phyloP scores from a whole-genome alignment of 306 rosid species.

The Luffa acutangula region DNA sequence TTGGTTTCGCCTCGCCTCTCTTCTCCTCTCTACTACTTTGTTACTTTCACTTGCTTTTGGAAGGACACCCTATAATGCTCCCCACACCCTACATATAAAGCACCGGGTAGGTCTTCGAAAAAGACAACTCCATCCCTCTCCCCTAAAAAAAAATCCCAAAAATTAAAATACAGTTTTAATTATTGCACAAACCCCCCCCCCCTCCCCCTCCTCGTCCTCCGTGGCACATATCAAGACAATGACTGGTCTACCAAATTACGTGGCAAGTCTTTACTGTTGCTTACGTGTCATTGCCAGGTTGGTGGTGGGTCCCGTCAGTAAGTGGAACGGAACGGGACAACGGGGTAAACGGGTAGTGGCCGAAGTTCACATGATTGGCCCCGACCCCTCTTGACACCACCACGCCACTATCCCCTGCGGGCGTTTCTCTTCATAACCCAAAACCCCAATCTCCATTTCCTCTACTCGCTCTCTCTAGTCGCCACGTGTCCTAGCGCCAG shows the following conservation, averaged over 20 bases:
- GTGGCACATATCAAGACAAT: background rate
- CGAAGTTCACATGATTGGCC: slow-evolving; percentile 14
- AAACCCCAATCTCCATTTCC: background rate
- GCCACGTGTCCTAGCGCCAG: background rate
- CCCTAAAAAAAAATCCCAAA: background rate
- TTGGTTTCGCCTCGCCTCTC: background rate
- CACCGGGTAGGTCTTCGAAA: slow-evolving; percentile 29
- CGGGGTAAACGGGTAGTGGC: background rate
- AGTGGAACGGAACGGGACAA: background rate
- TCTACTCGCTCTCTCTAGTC: background rate
- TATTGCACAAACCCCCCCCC: background rate
- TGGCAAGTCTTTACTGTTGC: background rate
- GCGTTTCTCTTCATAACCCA: background rate
- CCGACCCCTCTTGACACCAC: slow-evolving; percentile 5
- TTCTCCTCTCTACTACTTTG: background rate
- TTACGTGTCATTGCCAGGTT: background rate
- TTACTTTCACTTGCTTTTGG: background rate
- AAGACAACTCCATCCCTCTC: slow-evolving; percentile 42
- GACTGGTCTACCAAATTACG: slow-evolving; percentile 2
- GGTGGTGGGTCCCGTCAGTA: background rate
- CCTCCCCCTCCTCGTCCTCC: background rate
- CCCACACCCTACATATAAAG: slow-evolving; percentile 23
- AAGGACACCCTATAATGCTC: slow-evolving; percentile 13
- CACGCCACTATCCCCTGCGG: background rate
- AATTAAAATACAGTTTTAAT: background rate